Percentiles rank a stretch among this genome's conserved stretches.
phyloP scores from a whole-genome alignment of 2,329 filamentous ascomycete genomes.

The Fusarium torulosum region DNA sequence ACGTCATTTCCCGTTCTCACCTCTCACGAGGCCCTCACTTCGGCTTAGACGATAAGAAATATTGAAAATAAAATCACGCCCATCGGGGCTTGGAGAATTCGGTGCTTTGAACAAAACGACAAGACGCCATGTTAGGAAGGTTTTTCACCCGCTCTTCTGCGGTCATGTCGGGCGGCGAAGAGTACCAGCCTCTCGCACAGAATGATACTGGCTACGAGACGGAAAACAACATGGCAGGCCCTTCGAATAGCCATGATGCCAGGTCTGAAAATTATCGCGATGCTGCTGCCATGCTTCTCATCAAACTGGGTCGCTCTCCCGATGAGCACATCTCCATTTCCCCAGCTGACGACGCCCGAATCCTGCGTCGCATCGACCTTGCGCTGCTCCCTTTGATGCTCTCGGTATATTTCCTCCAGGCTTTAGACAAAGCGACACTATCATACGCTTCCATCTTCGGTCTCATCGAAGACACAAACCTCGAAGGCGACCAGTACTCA shows the following conservation, averaged over 20 bases:
- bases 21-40: constrained; percentile 12
- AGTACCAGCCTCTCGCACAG: constrained; percentile 46
- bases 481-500: constrained; percentile 69
- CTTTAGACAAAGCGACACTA: constrained; percentile 72
- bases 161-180: constrained; percentile 5
- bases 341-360: constrained; percentile 52
- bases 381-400: constrained; percentile 63
- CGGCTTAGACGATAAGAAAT: constrained; percentile 21
- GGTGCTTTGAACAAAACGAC: constrained; percentile 19
- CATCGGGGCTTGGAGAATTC: constrained; percentile 22
- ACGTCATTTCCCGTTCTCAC: constrained; percentile 17
- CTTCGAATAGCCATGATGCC: not conserved
- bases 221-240: constrained; percentile 14
- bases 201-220: constrained; percentile 32
- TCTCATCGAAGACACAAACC: constrained; percentile 67
- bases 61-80: constrained; percentile 22
- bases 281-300: constrained; percentile 60
- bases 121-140: constrained; percentile 35
- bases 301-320: constrained; percentile 55
- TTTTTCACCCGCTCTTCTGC: constrained; percentile 25
- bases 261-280: constrained; percentile 50
- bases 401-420: constrained; percentile 72
- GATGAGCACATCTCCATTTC: constrained; percentile 52
- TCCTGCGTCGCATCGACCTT: constrained; percentile 56
- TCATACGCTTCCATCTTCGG: constrained; percentile 73